A percentile compares a stretch with the other conserved stretches of the same genome.
Conservation (phyloP, 805 yeast genomes). For the Saccharomycopsis schoenii region DNA sequence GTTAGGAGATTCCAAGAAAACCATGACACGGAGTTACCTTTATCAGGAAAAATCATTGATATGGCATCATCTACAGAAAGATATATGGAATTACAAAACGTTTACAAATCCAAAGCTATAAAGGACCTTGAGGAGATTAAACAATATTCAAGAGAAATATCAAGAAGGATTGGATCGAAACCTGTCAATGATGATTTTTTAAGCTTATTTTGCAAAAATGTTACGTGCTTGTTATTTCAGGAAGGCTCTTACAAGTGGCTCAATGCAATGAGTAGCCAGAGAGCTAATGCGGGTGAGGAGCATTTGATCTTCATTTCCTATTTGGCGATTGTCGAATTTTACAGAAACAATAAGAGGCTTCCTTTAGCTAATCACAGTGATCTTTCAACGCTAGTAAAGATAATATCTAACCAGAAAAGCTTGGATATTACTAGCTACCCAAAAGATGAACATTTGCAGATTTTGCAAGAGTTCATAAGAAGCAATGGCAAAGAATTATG, state of each 20-base stretch:
- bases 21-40: constrained; percentile 41
- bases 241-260: constrained; percentile 23
- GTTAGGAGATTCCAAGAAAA: constrained; percentile 39
- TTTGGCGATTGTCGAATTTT: constrained; percentile 20
- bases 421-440: background rate
- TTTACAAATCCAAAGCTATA: constrained; percentile 50
- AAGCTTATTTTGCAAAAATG: constrained; percentile 51
- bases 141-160: constrained; percentile 30
- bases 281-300: background rate
- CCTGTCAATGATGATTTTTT: constrained; percentile 27
- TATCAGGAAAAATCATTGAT: constrained; percentile 72
- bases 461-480: constrained; percentile 32
- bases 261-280: background rate
- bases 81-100: constrained; percentile 46
- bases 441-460: background rate
- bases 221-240: constrained; percentile 41
- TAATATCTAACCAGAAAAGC: background rate
- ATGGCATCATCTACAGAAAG: constrained; percentile 70
- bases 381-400: background rate
- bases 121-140: constrained; percentile 30
- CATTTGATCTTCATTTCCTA: constrained; percentile 2
- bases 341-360: constrained; percentile 1
- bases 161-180: constrained; percentile 19
- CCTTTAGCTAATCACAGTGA: constrained; percentile 8
- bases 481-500: constrained; percentile 37